Evolutionary conservation across 495 filamentous ascomycete species (phyloP).

Genomic region (Alectoria sarmentosa): DNA sequence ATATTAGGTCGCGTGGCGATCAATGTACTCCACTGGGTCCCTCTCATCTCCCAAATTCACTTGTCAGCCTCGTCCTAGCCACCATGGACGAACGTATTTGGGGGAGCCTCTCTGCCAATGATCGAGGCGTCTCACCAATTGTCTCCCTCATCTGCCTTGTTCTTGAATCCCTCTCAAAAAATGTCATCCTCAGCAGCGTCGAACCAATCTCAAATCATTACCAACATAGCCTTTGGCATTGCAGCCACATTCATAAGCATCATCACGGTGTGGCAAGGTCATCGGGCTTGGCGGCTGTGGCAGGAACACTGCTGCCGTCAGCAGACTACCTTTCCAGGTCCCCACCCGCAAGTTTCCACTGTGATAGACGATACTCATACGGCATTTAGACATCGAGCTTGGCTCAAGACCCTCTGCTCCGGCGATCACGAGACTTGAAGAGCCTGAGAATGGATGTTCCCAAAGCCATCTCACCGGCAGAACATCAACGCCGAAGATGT

Average conservation of each 20-base stretch:
- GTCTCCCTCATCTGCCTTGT: background rate
- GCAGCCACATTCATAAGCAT: slow-evolving; percentile 10
- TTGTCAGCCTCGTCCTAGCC: background rate
- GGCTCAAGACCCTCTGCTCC: background rate
- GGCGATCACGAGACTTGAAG: background rate
- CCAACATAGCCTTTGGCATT: slow-evolving; percentile 14
- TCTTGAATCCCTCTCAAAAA: background rate
- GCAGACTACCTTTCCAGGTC: slow-evolving; percentile 3
- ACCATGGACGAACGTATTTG: background rate
- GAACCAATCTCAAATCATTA: slow-evolving; percentile 5
- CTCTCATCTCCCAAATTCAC: background rate
- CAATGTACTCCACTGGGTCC: background rate
- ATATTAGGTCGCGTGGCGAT: background rate
- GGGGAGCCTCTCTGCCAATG: slow-evolving; percentile 1
- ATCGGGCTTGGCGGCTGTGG: slow-evolving; percentile 11
- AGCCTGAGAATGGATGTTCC: background rate
- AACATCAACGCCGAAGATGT: background rate
- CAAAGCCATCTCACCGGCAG: background rate
- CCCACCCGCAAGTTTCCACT: background rate
- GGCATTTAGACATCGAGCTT: slow-evolving; percentile 11
- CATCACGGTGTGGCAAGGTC: slow-evolving; percentile 18
- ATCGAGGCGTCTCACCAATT: background rate
- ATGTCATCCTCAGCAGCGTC: slow-evolving; percentile 4
- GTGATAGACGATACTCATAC: slow-evolving; percentile 1
- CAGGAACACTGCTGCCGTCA: background rate